These are phyloP conservation scores for Pleurostoma richardsiae DNA, from an alignment of 2,329 filamentous ascomycete genomes.

Conservation along the genomic window DNA sequence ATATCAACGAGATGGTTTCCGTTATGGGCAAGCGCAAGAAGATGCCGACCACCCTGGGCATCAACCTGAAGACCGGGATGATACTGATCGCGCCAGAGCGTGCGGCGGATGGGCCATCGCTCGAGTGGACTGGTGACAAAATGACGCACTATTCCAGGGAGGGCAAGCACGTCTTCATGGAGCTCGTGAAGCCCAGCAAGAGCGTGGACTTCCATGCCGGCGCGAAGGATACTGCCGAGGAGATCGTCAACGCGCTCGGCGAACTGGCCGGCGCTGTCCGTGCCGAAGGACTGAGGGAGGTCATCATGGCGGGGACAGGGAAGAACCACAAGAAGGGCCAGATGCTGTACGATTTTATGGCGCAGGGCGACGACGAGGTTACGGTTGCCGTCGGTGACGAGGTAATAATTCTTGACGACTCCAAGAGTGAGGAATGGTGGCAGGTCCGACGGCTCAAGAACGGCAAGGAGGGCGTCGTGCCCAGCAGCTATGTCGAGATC, in stretches of 20 bases:
- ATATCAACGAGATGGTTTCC: slow-evolving; percentile 96
- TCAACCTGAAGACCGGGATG: slow-evolving; percentile 81
- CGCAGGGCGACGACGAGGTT: slow-evolving; percentile 93
- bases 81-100: slow-evolving; percentile 91
- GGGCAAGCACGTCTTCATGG: slow-evolving; percentile 95
- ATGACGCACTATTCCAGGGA: slow-evolving; percentile 98
- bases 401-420: slow-evolving; percentile 83
- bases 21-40: slow-evolving; percentile 96
- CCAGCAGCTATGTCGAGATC: slow-evolving; percentile 92
- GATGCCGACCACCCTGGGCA: slow-evolving; percentile 94
- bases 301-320: slow-evolving; percentile 74
- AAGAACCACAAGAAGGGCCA: slow-evolving; percentile 66
- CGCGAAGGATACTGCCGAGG: slow-evolving; percentile 91
- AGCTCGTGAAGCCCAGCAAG: slow-evolving; percentile 86
- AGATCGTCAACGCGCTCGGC: slow-evolving; percentile 83
- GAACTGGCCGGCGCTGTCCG: slow-evolving; percentile 83
- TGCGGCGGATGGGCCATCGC: slow-evolving; percentile 72
- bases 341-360: slow-evolving; percentile 93
- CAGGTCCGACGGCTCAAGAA: slow-evolving; percentile 87
- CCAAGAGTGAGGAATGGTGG: slow-evolving; percentile 97
- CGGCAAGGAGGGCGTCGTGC: slow-evolving; percentile 91
- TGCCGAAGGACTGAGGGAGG: slow-evolving; percentile 79
- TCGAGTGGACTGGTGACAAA: slow-evolving; percentile 92
- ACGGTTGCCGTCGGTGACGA: slow-evolving; percentile 88
- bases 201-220: slow-evolving; percentile 96